Evolutionary conservation across 768 basidiomycete genomes (phyloP).

Genomic region (Aureoboletus auriporus): DNA sequence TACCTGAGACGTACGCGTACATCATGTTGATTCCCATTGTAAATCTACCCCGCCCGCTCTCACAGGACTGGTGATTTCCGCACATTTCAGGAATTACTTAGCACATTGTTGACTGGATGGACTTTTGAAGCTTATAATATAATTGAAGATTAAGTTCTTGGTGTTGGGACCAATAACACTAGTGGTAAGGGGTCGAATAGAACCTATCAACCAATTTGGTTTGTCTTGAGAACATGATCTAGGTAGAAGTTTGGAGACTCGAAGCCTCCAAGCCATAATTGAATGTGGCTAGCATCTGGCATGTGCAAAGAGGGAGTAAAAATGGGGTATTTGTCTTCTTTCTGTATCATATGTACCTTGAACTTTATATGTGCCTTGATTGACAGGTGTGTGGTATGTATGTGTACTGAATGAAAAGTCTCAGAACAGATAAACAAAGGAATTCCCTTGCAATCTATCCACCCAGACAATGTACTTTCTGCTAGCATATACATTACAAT

Average conservation of each 20-base stretch:
- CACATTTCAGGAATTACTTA: background rate
- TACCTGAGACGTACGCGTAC: conserved; percentile 2
- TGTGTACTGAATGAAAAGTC: no score
- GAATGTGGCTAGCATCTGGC: no score
- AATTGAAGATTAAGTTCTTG: background rate
- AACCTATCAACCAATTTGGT: background rate
- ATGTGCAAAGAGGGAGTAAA: no score
- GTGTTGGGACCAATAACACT: background rate
- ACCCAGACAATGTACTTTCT: background rate
- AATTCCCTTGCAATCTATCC: no score
- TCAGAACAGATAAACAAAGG: no score
- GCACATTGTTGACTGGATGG: no score
- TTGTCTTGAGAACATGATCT: no score
- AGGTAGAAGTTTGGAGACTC: background rate
- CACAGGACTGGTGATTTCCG: background rate
- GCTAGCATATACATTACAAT: background rate
- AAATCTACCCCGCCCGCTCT: background rate
- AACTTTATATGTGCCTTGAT: no score
- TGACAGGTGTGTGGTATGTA: no score
- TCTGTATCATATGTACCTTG: no score
- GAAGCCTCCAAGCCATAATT: background rate
- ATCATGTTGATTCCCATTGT: background rate
- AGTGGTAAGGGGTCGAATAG: background rate
- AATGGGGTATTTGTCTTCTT: no score
- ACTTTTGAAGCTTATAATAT: background rate